Evolutionary conservation across 2,329 filamentous ascomycete genomes (phyloP).

Genomic region (Sporothrix pallida): DNA sequence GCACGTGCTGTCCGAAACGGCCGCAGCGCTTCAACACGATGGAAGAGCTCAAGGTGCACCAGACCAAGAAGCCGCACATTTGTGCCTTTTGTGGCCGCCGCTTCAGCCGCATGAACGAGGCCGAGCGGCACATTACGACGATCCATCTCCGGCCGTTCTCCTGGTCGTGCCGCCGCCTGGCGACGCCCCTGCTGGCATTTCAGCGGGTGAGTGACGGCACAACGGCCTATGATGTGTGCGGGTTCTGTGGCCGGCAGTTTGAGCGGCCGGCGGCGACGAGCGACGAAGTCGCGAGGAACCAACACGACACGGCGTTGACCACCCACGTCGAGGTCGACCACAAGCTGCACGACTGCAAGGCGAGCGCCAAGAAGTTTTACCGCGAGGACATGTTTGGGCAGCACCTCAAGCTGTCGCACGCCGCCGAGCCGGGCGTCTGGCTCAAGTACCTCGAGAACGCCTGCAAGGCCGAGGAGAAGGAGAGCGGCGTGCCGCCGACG

Average conservation of each 20-base stretch:
- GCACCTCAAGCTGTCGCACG: conserved; percentile 39
- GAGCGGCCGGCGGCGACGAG: background rate
- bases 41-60: conserved; percentile 37
- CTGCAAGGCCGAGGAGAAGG: conserved; percentile 38
- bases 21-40: conserved; percentile 36
- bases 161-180: conserved; percentile 37
- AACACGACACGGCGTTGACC: background rate
- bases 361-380: conserved; percentile 37
- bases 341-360: conserved; percentile 38
- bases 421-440: conserved; percentile 38
- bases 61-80: conserved; percentile 39
- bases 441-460: conserved; percentile 39
- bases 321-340: conserved; percentile 37
- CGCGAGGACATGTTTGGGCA: conserved; percentile 40
- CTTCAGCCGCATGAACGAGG: conserved; percentile 39
- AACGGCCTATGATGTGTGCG: conserved; percentile 34
- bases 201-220: conserved; percentile 35
- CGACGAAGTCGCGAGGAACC: background rate
- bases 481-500: background rate
- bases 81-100: conserved; percentile 38
- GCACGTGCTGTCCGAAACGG: conserved; percentile 38
- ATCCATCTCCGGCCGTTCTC: conserved; percentile 38
- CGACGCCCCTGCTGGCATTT: conserved; percentile 34
- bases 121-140: conserved; percentile 39
- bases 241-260: conserved; percentile 38